These are phyloP conservation scores for Metahyphopichia silvanorum DNA, from an alignment of 805 yeast species.

Conservation along the genomic window DNA sequence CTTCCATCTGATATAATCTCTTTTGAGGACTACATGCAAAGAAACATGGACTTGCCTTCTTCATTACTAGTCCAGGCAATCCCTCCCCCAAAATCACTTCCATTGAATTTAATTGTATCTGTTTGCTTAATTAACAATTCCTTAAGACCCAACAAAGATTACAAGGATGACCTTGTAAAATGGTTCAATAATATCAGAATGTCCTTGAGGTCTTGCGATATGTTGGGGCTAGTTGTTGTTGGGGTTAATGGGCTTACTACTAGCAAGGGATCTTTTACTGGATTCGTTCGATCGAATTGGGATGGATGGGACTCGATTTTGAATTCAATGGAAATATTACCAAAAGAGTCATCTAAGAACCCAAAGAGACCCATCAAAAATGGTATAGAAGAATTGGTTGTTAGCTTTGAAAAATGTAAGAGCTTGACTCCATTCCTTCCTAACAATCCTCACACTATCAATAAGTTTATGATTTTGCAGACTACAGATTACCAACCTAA, in stretches of 20 bases:
- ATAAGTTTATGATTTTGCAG: constrained; percentile 14
- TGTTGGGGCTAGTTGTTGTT: constrained; percentile 45
- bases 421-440: constrained; percentile 24
- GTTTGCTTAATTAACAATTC: constrained; percentile 36
- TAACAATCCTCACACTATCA: constrained; percentile 2
- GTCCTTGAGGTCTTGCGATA: constrained; percentile 34
- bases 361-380: constrained; percentile 6
- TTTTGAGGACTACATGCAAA: constrained; percentile 32
- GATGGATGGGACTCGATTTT: constrained; percentile 47
- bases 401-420: constrained; percentile 24
- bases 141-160: constrained; percentile 19
- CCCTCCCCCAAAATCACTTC: constrained; percentile 36
- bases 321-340: constrained; percentile 27
- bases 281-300: constrained; percentile 45
- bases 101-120: constrained; percentile 41
- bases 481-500: constrained; percentile 3
- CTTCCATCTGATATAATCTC: constrained; percentile 39
- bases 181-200: constrained; percentile 22
- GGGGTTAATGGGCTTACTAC: constrained; percentile 44
- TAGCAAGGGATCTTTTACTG: constrained; percentile 42
- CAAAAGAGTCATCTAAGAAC: too few species aligned
- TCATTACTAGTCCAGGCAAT: constrained; percentile 33
- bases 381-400: constrained; percentile 19
- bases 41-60: constrained; percentile 42
- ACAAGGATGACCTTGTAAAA: constrained; percentile 17